Base-by-base conservation (phyloP, 176 grass and related monocot genomes). In the Bromus sterilis region DNA sequence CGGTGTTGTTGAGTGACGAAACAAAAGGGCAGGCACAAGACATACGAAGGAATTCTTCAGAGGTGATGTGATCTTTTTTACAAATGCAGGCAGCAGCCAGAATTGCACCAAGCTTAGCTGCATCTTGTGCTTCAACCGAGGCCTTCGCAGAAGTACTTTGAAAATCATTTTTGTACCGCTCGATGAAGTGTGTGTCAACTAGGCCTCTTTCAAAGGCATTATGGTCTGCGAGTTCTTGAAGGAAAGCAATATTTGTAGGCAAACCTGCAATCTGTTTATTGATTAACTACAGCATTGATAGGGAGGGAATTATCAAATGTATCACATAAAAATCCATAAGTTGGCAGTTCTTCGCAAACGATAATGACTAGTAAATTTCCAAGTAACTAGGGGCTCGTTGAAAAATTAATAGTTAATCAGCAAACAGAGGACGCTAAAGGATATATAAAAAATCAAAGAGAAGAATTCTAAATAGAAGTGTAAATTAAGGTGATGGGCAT, bases 121-220 rank as follows among this genome's bases (percentile, higher is more conserved):
- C 82, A 85, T 46, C 53, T 57, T 76, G 56, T 40, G 68, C 65
- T 84, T 90, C 87, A 76, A 24, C 58, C n/a, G 76, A 78, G 77
- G 76, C 66, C 76, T 74, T 74, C 2, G 84, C 53, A 46, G 88
- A 86, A 86, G 42, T 79, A 85, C 83, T 90, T 74, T 79, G 37
- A 78, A 98, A 82, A 71, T 98, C 95, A 61, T 86, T 79, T 89
- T 88, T 93, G 66, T 85, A 93, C 56, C 82, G 88, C 25, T 98
- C 95, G 48, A 98, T 98, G 42, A 94, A 98, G 64, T 94, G 95
- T 71, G 95, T 98, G 57, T 93, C 88, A 24, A 98, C 92, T 58
- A 86, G 58, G 57, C 92, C 95, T 80, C 75, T 93, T 76, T 98
- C 84, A 89, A 98, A 98, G 64, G 92, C 88, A 83, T 79, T 87